A percentile compares a stretch with the other conserved stretches of the same genome.
Conservation (phyloP, 139 green algal species). For the Micractinium conductrix region DNA sequence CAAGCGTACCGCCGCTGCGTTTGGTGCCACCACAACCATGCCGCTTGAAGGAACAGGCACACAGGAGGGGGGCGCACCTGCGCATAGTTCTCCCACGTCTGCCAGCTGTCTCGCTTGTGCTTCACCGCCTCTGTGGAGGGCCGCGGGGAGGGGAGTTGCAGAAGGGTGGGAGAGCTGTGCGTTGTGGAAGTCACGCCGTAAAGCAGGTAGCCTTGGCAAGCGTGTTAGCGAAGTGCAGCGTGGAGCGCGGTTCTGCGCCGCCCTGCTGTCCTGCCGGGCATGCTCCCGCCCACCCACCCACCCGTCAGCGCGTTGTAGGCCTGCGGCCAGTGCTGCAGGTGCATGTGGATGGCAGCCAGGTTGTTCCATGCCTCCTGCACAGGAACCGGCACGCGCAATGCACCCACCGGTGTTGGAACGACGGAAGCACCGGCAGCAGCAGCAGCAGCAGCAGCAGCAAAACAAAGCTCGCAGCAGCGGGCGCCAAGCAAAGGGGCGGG, state of each 20-base stretch:
- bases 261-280: background rate
- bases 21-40: too few species aligned
- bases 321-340: slow-evolving; percentile 42
- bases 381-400: too few species aligned
- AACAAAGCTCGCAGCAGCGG: too few species aligned
- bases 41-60: too few species aligned
- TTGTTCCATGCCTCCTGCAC: slow-evolving; percentile 94
- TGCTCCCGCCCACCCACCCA: background rate
- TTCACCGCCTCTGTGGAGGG: slow-evolving; percentile 67
- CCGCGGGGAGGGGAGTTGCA: background rate
- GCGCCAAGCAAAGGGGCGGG: too few species aligned
- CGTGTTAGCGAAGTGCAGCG: background rate
- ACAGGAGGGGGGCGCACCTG: slow-evolving; percentile 20
- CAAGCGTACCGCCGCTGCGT: too few species aligned
- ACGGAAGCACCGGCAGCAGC: too few species aligned
- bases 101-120: slow-evolving; percentile 85
- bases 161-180: too few species aligned
- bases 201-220: background rate
- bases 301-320: slow-evolving; percentile 48
- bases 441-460: too few species aligned
- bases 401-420: too few species aligned
- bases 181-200: slow-evolving; percentile 41
- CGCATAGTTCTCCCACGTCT: slow-evolving; percentile 93
- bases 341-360: slow-evolving; percentile 86
- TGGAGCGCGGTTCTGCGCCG: background rate